These are phyloP conservation scores for Talaromyces sp. DNA, from an alignment of 2,329 filamentous ascomycete species.

Conservation along the genomic window DNA sequence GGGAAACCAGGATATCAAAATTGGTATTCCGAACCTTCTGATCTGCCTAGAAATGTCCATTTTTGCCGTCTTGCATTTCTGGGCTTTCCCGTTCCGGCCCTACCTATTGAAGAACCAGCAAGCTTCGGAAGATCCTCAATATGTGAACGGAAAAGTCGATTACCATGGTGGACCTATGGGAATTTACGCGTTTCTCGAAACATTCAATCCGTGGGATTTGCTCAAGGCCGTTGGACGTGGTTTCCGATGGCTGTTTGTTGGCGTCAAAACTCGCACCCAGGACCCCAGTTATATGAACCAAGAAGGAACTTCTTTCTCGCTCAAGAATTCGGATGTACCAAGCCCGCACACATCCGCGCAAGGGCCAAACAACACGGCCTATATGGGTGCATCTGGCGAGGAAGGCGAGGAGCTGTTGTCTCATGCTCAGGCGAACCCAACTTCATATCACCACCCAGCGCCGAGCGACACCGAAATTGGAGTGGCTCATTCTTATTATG, in stretches of 20 bases:
- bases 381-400: constrained; percentile 23
- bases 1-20: constrained; percentile 69
- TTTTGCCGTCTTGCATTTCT: constrained; percentile 73
- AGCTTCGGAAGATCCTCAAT: constrained; percentile 37
- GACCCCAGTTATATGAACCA: constrained; percentile 36
- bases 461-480: constrained; percentile 12
- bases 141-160: constrained; percentile 41
- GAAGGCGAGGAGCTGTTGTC: constrained; percentile 36
- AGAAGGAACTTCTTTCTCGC: constrained; percentile 21
- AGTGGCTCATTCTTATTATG: constrained; percentile 15
- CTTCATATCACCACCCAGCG: constrained; percentile 14
- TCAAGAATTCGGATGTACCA: constrained; percentile 18
- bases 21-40: constrained; percentile 72
- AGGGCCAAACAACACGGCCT: constrained; percentile 16
- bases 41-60: constrained; percentile 81
- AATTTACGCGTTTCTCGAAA: constrained; percentile 61
- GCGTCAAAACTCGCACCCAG: constrained; percentile 49
- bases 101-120: constrained; percentile 55
- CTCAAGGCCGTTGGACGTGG: constrained; percentile 73
- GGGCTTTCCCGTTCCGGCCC: constrained; percentile 71
- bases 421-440: constrained; percentile 33
- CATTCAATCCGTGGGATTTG: constrained; percentile 77
- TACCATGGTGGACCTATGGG: constrained; percentile 64
- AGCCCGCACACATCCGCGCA: constrained; percentile 12
- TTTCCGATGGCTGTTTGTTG: constrained; percentile 75